Base-by-base conservation (phyloP, 441 rosid species). In the Raphanus hybrid region DNA sequence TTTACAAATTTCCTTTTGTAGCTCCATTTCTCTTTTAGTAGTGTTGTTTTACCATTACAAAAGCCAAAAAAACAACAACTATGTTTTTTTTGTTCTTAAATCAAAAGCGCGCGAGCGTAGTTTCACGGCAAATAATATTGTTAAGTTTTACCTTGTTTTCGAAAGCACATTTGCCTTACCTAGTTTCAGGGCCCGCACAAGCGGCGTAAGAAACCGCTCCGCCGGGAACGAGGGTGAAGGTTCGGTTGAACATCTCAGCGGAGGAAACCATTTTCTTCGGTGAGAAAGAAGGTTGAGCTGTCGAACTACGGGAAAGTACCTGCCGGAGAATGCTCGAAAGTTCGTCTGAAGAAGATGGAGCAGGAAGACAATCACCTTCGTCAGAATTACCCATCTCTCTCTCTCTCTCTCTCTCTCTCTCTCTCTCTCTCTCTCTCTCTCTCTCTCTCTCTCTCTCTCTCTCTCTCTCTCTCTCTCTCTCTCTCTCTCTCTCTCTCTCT, bases 261-360 rank as follows among this genome's bases (percentile, higher is more conserved):
- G 77, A 50, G 50, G 64, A 67, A 23, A 60, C 48, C 52, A 12
- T 43, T 43, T 29, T 77, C 62, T 45, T 45, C 2, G 69, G 73
- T 66, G 81, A 67, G 60, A 75, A 64, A 0, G 29, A 64, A 52
- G 75, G 66, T 6, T 65, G 76, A 45, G 73, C 16, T 32, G 63
- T 45, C 16, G 70, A 74, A 50, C 65, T 1, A 61, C 57, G 76
- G 23, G 81, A 77, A 2, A 78, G 32, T 61, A 78, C 69, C 60
- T 78, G 81, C 14, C 70, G 77, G 39, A 78, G 78, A 73, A 78
- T 37, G 74, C 20, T 73, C 3, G 81, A 78, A 41, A 78, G 78
- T 41, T 78, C 81, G 81, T 78, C 78, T 50, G 78, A 78, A 67
- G 81, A 52, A 71, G 76, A 77, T 6, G 72, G 15, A 65, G 67